Base-by-base conservation (phyloP, 768 basidiomycete genomes). In the Phanerochaete sordida region DNA sequence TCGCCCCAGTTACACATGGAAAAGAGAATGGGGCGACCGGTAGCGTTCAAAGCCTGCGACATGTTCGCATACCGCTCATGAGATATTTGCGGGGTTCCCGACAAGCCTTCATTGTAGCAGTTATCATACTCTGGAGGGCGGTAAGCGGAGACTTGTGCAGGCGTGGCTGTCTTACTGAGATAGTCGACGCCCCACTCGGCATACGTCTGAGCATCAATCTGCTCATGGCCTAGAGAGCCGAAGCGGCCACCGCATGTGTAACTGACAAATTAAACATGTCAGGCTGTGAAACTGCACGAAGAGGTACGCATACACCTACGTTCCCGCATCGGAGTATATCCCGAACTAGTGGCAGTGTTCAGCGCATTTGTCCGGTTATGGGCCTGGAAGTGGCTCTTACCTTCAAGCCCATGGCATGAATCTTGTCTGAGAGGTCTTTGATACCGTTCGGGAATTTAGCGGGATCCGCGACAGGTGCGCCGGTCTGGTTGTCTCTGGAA, bases 1-100 rank as follows among this genome's bases (percentile, higher is more conserved):
- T 77, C 75, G 12, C 76, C 76, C 76, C 74, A 76, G 55, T 76
- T 74, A 60, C 76, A 77, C 70, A 76, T 72, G 12, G 73, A 70
- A 56, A 74, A 77, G 5, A 77, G 61, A 33, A 76, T 76, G 6
- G 76, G 76, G 12, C 76, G 64, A 1, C 76, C 76, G 0, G 76
- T 77, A 13, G 69, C 73, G 53, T 73, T 74, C 23, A 77, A 62
- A 0, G 76, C 76, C n/a, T 67, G 59, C 0, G 73, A 74, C 76
- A 77, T 77, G 55, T 73, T 71, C 27, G 66, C 66, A 57, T 70
- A 77, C 8, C 75, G 66, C n/a, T 75, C 69, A 55, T 68, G 73
- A 1, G 76, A 76, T 48, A 75, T 68, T 46, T 61, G 58, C 9
- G 75, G 72, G 4, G 72, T 73, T 15, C 76, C 75, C 2, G 73